phyloP scores from a whole-genome alignment of 1,284 basidiomycete genomes.

The Cystobasidium slooffiae region DNA sequence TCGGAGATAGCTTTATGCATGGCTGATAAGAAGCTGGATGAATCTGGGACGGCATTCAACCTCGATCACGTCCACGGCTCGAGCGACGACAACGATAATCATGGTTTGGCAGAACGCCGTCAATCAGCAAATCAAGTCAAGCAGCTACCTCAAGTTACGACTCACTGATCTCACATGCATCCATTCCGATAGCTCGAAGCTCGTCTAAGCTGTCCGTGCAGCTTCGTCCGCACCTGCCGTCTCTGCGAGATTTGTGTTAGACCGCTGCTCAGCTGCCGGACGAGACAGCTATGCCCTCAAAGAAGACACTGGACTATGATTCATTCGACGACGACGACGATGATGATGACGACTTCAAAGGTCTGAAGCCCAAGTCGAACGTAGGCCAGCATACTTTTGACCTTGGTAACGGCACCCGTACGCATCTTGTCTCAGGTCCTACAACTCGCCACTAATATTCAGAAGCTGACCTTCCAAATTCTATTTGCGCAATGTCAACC shows the following conservation, averaged over 20 bases:
- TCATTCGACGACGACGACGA: slow-evolving; percentile 35
- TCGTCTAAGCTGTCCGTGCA: too few relatives aligned
- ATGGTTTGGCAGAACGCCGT: too few relatives aligned
- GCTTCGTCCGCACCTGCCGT: too few relatives aligned
- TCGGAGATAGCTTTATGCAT: too few relatives aligned
- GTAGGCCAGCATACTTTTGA: slow-evolving; percentile 6
- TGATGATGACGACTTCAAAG: slow-evolving; percentile 21
- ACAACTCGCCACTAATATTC: neutral
- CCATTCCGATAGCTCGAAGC: too few relatives aligned
- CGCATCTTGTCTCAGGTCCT: neutral
- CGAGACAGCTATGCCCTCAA: slow-evolving; percentile 3
- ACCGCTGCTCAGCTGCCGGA: neutral
- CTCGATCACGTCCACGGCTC: neutral
- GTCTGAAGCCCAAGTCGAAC: slow-evolving; percentile 5
- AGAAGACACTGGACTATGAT: slow-evolving; percentile 26
- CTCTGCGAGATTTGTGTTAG: neutral
- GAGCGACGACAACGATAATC: neutral
- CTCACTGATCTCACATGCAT: too few relatives aligned
- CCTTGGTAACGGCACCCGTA: slow-evolving; percentile 1
- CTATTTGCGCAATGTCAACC: neutral
- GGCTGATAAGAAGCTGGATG: too few relatives aligned
- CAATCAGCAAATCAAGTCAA: too few relatives aligned
- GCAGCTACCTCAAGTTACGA: too few relatives aligned
- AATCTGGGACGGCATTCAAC: neutral
- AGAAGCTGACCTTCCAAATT: neutral